Evolutionary conservation across 208 protist genomes (phyloP), one percentile per base, ranked within the genome.

Genomic region (Borovskyia barvae): DNA sequence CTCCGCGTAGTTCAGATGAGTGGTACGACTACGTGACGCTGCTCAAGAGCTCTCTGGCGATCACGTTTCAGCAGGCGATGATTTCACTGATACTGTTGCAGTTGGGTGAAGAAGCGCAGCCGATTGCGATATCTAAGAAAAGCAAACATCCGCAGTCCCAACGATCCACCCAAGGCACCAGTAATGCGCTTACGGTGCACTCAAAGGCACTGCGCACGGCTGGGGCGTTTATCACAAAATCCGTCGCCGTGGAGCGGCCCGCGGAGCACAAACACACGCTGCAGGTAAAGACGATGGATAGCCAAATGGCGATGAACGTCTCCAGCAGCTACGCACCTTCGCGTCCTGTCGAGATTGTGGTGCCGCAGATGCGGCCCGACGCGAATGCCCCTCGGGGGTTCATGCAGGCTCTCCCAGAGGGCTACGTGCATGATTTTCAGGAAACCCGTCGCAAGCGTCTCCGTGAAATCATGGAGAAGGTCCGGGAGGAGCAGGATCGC

Each of bases 231-330:
- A 64, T 71, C 33, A 90, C 90, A 3, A 90, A 90, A 56, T 59
- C 75, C 12, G 62, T 90, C 39, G 67, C 60, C 0, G 63, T 81
- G 0, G 76, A 85, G n/a, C 69, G 90, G n/a, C 32, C 70, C 1
- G 73, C 41, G 8, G 47, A 49, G n/a, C 69, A 72, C 51, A 79
- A 80, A 32, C 84, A 93, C 60, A 51, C 43, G 15, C 72, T 95
- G 56, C 90, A 92, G 61, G 90, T 95, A n/a, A 92, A 92, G 68
- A 95, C 85, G 28, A 64, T 92, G 42, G 90, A 95, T 58, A 93
- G 86, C 47, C 82, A 90, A 51, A 85, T 92, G 81, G 79, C 84
- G 24, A 93, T 95, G 82, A 85, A 58, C 29, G 77, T 92, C 17
- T 75, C 90, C 11, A 93, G 86, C 67, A 90, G 82, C 68, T 93